Evolutionary conservation across 176 grass and related monocot species (phyloP).

Genomic region (Carex parvula): DNA sequence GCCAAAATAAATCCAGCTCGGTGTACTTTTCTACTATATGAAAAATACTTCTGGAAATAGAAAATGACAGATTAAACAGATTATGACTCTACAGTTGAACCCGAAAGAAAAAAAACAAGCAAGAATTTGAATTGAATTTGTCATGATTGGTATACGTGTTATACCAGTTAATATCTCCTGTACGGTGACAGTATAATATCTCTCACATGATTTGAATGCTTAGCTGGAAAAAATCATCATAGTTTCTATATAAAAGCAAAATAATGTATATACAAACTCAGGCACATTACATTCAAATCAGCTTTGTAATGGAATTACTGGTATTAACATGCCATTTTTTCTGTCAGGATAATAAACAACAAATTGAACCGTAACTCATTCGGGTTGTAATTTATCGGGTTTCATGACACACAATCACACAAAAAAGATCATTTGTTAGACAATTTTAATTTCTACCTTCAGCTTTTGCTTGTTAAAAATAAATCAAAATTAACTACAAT

Average conservation of each 20-base stretch:
- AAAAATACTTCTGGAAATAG: not conserved
- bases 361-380: not conserved
- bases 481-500: not conserved
- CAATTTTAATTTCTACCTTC: too few relatives aligned
- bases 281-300: not conserved
- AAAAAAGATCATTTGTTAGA: not conserved
- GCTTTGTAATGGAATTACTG: not conserved
- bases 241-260: too few relatives aligned
- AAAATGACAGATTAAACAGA: not conserved
- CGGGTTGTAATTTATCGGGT: not conserved
- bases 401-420: not conserved
- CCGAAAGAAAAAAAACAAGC: too few relatives aligned
- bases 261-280: not conserved
- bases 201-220: not conserved
- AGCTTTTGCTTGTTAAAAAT: not conserved
- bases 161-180: not conserved
- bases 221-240: too few relatives aligned
- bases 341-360: not conserved
- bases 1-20: too few relatives aligned
- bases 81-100: not conserved
- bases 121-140: slow-evolving; percentile 13
- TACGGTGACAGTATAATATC: not conserved
- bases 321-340: not conserved
- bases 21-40: not conserved
- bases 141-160: not conserved